Conservation (phyloP, 208 protist genomes). For the Willaertia magna region DNA sequence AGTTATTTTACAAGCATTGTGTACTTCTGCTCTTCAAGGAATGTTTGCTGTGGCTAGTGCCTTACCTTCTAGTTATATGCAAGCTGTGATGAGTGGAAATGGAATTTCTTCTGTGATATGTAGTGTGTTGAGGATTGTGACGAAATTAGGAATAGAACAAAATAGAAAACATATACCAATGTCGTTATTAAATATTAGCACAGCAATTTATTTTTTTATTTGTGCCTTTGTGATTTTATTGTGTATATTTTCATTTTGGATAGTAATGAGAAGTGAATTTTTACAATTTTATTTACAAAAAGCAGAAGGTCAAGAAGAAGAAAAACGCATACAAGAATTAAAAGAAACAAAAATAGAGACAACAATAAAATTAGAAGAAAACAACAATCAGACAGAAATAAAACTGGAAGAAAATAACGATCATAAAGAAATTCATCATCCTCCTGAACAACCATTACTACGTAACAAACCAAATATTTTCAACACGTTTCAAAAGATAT, state of each 20-base stretch:
- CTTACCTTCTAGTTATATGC: slow-evolving; percentile 61
- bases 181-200: neutral
- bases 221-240: neutral
- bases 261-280: neutral
- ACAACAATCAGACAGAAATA: neutral
- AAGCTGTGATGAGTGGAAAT: slow-evolving; percentile 62
- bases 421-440: neutral
- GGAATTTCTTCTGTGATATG: neutral
- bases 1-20: slow-evolving; percentile 43
- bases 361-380: neutral
- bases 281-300: neutral
- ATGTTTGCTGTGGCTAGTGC: slow-evolving; percentile 57
- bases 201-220: neutral
- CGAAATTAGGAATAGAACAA: neutral
- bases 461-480: neutral
- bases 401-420: neutral
- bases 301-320: too few relatives aligned
- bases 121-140: neutral
- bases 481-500: neutral
- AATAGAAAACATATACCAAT: neutral
- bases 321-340: neutral
- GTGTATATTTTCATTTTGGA: neutral
- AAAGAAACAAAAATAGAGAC: neutral
- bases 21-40: slow-evolving; percentile 63
- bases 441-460: neutral